Base-by-base conservation (phyloP, 1,284 basidiomycete species). In the Malassezia psittaci region DNA sequence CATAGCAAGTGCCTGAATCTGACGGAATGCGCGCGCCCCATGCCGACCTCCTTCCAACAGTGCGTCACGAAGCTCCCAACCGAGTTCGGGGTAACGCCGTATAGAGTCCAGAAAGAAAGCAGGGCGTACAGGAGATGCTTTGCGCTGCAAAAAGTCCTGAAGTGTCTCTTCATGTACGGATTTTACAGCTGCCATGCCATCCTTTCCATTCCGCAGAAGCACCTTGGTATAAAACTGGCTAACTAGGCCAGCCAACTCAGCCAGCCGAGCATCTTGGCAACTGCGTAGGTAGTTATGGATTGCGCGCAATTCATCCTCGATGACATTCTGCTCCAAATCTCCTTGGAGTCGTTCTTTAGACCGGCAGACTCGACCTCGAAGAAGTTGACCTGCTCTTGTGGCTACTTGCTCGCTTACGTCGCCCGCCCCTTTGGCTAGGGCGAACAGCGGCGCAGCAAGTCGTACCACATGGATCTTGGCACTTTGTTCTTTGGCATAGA, bases 61-160 rank as follows among this genome's bases (percentile, higher is more conserved):
- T 59, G 82, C 79, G 13, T 79, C 74, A 12, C 83, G 82, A 33
- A 89, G 75, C 38, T 63, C 75, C 87, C 89, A 91, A 8, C 82
- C 87, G 6, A 79, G 76, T 8, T 76, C 59, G 0, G 87, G 83
- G 76, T 83, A 82, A 38, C 87, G 83, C 32, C 81, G 81, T 54
- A 87, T 79, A 66, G 87, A 86, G 50, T 90, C 87, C 52, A 83
- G 79, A 76, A 96, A 83, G 78, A 94, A 90, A 37, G 77, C 76
- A 1, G 81, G 76, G 63, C 86, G 85, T 44, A 94, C 78, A 35
- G 81, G 79, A 5, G 87, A 90, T 41, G 83, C 81, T 76, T 93
- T 94, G 56, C 87, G 82, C 9, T 82, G 82, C 54, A 86, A 78
- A 71, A 88, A 94, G 76, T 91, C 88, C 15, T 78, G 68, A 19